Evolutionary conservation across 2,329 filamentous ascomycete genomes (phyloP), one percentile per base, ranked within the genome.

Genomic region (Shiraia sp.): DNA sequence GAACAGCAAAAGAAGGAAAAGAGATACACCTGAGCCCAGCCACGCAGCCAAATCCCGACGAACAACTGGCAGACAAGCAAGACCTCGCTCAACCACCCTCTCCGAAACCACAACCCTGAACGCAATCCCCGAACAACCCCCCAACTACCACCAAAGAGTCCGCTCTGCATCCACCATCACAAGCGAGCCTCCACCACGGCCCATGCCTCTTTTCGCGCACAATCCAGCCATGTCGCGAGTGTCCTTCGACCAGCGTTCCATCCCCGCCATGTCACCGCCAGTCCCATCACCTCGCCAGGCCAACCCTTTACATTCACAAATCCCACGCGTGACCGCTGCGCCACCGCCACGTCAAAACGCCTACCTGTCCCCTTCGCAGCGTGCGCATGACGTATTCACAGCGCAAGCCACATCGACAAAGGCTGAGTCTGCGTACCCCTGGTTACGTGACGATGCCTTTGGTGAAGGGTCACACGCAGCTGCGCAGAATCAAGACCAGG

Each of bases 1-100:
- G 0, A 68, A 68, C 31, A 64, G 63, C 40, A 68, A 68, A 41
- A 55, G 65, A 36, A 54, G 55, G 19, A 33, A 47, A 0, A 64
- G 52, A 16, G 50, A 53, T 17, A 41, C 15, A 4, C 27, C 37
- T 9, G 47, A 49, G 5, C 4, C 40, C 8, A 36, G 32, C 10
- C 27, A 45, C 15, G 30, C 49, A 2, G 24, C 35, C 7, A 59
- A 57, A 17, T 32, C 26, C 22, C 25, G 47, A 10, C 54, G 44
- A 14, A 35, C 38, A 12, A 38, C 40, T 4, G 34, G 17, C 4
- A 42, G 42, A 32, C 42, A 39, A 6, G 15, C 19, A 4, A 34
- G 50, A 23, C 24, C 39, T 22, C 44, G 49, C 6, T 49, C 51
- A 9, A 32, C 45, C 15, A 32, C 45, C 2, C 25, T 31, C 8